A percentile compares a stretch with the other conserved stretches of the same genome.
These are phyloP conservation scores for Pseudocercospora cruenta DNA, from an alignment of 2,329 filamentous ascomycete genomes.

Conservation along the genomic window DNA sequence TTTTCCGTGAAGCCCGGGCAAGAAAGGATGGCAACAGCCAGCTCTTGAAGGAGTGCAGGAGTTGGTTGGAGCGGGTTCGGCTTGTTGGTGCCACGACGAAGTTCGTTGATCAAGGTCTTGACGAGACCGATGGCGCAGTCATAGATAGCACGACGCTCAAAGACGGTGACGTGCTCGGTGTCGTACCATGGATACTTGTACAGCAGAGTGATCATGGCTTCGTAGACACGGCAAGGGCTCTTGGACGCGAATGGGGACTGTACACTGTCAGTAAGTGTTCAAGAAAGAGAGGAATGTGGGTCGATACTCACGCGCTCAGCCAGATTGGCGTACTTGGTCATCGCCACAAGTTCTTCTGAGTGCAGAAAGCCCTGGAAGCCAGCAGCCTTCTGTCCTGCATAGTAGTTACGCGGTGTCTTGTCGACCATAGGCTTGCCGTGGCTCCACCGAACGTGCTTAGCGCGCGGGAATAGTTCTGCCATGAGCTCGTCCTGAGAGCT, in stretches of 20 bases:
- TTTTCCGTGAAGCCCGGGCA: conserved; percentile 40
- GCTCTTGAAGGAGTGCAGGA: conserved; percentile 36
- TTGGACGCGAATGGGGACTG: conserved; percentile 55
- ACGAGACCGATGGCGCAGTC: conserved; percentile 35
- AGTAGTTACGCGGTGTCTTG: conserved; percentile 47
- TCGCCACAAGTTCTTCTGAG: conserved; percentile 52
- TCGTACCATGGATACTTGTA: conserved; percentile 60
- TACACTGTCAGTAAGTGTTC: background rate
- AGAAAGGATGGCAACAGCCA: conserved; percentile 36
- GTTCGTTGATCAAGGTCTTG: conserved; percentile 29
- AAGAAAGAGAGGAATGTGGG: background rate
- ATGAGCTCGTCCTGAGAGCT: conserved; percentile 55
- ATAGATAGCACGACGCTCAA: conserved; percentile 52
- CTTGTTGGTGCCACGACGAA: conserved; percentile 23
- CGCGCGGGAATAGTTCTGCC: conserved; percentile 55
- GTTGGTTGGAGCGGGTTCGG: conserved; percentile 28
- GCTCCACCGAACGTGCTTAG: conserved; percentile 55
- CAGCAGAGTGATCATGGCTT: conserved; percentile 55
- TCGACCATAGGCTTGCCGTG: conserved; percentile 41
- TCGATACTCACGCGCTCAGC: conserved; percentile 52
- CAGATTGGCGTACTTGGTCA: conserved; percentile 53
- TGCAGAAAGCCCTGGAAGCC: conserved; percentile 58
- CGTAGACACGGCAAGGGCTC: conserved; percentile 57
- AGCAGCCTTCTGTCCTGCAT: conserved; percentile 50
- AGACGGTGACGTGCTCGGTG: conserved; percentile 49